These are phyloP conservation scores for Aspergillus pseudotamarii DNA, from an alignment of 2,329 filamentous ascomycete genomes.

Conservation along the genomic window DNA sequence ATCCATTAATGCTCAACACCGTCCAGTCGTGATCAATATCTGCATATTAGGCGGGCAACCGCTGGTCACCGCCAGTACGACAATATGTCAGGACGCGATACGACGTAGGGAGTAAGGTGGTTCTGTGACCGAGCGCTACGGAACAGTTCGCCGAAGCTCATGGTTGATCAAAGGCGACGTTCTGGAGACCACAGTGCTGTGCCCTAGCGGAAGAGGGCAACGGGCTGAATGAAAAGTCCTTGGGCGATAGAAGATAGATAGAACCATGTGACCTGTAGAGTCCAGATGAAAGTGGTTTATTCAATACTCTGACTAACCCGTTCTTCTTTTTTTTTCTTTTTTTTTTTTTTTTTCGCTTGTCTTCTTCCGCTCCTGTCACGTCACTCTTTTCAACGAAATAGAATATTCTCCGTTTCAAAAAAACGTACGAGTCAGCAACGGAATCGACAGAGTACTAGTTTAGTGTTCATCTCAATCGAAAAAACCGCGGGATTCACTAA, in stretches of 20 bases:
- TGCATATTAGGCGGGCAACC: background rate
- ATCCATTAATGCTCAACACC: background rate
- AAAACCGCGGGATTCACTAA: background rate
- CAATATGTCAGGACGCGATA: background rate
- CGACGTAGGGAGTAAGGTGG: background rate
- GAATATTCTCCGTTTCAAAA: background rate
- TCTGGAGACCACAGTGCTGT: background rate
- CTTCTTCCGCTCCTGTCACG: background rate
- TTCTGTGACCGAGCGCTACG: background rate
- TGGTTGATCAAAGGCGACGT: background rate
- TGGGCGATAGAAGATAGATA: background rate
- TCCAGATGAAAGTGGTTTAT: background rate
- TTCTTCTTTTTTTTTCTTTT: background rate
- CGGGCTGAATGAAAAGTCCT: background rate
- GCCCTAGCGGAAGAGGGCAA: background rate
- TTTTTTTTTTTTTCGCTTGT: background rate
- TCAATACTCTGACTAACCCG: background rate
- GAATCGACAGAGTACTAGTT: no score
- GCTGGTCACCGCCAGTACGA: constrained; percentile 4
- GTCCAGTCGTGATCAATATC: background rate
- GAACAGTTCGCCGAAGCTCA: background rate
- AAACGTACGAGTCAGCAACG: background rate
- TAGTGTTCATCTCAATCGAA: no score
- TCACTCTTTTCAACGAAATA: background rate
- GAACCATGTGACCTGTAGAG: background rate